Evolutionary conservation across 352 stramenopile genomes (phyloP).

Genomic region (Globisporangium polare): DNA sequence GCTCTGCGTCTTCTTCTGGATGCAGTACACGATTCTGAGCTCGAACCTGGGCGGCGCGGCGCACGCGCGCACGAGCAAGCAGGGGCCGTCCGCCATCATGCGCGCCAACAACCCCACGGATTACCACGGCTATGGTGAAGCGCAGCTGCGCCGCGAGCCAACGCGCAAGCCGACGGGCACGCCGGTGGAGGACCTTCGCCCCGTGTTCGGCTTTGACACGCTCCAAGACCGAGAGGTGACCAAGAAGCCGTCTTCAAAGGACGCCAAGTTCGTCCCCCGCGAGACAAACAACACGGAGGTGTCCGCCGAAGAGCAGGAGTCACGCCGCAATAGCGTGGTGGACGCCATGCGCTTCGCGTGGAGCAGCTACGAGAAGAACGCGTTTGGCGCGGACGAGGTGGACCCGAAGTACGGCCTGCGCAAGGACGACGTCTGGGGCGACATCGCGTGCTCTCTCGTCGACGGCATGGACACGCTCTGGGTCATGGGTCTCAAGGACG

Average conservation of each 20-base stretch:
- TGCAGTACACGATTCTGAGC: constrained; percentile 53
- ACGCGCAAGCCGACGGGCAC: not conserved
- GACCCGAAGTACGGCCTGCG: constrained; percentile 64
- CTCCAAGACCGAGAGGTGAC: constrained; percentile 12
- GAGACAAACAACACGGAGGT: not conserved
- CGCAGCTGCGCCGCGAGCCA: constrained; percentile 1
- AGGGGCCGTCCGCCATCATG: constrained; percentile 11
- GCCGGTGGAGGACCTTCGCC: not conserved
- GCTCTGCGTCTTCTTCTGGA: constrained; percentile 38
- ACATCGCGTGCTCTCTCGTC: constrained; percentile 90
- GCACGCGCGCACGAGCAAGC: constrained; percentile 16
- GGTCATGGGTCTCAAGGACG: constrained; percentile 93
- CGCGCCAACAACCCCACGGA: constrained; percentile 6
- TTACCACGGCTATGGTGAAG: not conserved
- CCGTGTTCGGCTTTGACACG: constrained; percentile 12
- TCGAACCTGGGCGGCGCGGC: constrained; percentile 21
- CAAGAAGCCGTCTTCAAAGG: not conserved
- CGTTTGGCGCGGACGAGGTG: constrained; percentile 96
- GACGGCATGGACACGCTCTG: constrained; percentile 96
- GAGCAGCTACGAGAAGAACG: constrained; percentile 91
- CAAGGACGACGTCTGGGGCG: constrained; percentile 85
- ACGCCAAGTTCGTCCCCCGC: constrained; percentile 2
- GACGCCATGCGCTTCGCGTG: constrained; percentile 74
- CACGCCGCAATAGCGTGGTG: constrained; percentile 40
- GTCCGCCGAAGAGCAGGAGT: constrained; percentile 26